phyloP scores from a whole-genome alignment of 164 flowering plant species.

The Sedum album region DNA sequence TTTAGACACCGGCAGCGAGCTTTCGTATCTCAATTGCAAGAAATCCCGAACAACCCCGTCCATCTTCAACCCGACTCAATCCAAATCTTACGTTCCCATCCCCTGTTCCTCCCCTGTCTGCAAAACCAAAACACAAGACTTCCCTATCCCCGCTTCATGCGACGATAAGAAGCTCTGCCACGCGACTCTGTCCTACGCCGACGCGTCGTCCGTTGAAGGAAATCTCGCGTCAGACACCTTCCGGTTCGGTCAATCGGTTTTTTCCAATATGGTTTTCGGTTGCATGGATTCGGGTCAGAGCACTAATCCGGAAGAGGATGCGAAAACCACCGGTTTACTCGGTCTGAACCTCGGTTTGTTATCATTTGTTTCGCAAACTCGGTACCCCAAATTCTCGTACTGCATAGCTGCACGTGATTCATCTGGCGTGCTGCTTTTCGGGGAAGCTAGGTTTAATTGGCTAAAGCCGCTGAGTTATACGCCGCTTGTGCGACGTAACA shows the following conservation, averaged over 20 bases:
- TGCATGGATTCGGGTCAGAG: slow-evolving; percentile 42
- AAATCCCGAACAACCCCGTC: slow-evolving; percentile 19
- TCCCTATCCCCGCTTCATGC: slow-evolving; percentile 54
- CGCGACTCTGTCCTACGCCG: slow-evolving; percentile 63
- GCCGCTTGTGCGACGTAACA: slow-evolving; percentile 34
- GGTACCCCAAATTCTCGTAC: slow-evolving; percentile 45
- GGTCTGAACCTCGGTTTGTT: slow-evolving; percentile 59
- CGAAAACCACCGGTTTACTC: slow-evolving; percentile 37
- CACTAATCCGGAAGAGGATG: slow-evolving; percentile 32
- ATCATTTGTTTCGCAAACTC: slow-evolving; percentile 48
- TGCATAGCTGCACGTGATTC: slow-evolving; percentile 47
- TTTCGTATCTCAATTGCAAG: slow-evolving; percentile 69
- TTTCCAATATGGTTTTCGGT: slow-evolving; percentile 38
- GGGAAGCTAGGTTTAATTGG: slow-evolving; percentile 30
- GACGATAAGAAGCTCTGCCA: slow-evolving; percentile 62
- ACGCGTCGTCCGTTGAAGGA: slow-evolving; percentile 59
- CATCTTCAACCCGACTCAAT: slow-evolving; percentile 40
- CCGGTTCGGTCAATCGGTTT: slow-evolving; percentile 20
- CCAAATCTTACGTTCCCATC: slow-evolving; percentile 43
- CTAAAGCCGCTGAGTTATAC: slow-evolving; percentile 37
- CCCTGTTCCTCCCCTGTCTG: slow-evolving; percentile 59
- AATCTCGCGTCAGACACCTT: slow-evolving; percentile 65
- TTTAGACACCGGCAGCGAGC: slow-evolving; percentile 88
- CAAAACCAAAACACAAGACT: slow-evolving; percentile 44
- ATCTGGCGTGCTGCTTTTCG: slow-evolving; percentile 46